These are phyloP conservation scores for Magnaporthiopsis poae DNA, from an alignment of 2,329 filamentous ascomycete genomes.

Conservation along the genomic window DNA sequence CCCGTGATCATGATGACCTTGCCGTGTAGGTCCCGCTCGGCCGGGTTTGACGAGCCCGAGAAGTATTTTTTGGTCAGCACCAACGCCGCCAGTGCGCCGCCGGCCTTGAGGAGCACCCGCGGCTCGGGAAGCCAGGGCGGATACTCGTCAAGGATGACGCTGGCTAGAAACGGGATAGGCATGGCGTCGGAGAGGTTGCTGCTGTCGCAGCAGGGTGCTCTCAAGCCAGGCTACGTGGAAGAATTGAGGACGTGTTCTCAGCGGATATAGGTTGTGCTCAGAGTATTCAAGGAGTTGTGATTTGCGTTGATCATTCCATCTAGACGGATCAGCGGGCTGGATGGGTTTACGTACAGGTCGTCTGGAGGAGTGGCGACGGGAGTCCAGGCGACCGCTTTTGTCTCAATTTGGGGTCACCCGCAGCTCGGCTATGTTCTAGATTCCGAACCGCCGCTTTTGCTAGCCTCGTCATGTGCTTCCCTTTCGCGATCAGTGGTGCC, in stretches of 20 bases:
- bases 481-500: not conserved
- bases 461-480: not conserved
- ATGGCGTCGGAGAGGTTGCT: constrained; percentile 22
- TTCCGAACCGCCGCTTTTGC: not conserved
- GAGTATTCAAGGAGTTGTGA: not conserved
- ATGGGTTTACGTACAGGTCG: not conserved
- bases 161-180: constrained; percentile 43
- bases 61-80: constrained; percentile 61
- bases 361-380: not conserved
- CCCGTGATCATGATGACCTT: constrained; percentile 91
- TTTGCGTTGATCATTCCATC: not conserved
- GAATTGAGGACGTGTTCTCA: not conserved
- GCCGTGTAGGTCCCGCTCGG: constrained; percentile 80
- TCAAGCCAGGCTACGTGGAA: not conserved
- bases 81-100: constrained; percentile 28
- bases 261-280: not conserved
- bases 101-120: constrained; percentile 31
- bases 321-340: not conserved
- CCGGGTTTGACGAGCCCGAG: constrained; percentile 61
- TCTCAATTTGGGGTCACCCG: not conserved
- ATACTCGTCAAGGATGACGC: constrained; percentile 36
- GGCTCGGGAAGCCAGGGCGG: constrained; percentile 38
- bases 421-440: not conserved
- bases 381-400: not conserved
- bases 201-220: not conserved